Evolutionary conservation across 345 rosid genomes (phyloP).

Genomic region (Hibiscus trionum): DNA sequence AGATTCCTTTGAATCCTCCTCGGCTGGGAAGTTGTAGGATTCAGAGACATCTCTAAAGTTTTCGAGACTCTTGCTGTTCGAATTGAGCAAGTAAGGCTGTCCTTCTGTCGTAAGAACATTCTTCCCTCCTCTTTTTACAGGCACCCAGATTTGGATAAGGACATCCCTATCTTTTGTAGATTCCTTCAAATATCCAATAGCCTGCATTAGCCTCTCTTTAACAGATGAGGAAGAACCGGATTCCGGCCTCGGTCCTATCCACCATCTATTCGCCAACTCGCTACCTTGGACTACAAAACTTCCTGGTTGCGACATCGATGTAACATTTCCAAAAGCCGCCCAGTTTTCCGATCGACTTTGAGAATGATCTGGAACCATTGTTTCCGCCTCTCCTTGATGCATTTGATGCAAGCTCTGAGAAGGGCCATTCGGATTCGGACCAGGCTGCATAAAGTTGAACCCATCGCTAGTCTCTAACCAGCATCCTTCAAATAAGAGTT

Average conservation of each 20-base stretch:
- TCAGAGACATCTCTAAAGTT: constrained; percentile 62
- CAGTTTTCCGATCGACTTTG: constrained; percentile 19
- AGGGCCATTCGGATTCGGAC: constrained; percentile 18
- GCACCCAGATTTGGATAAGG: constrained; percentile 87
- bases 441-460: constrained; percentile 29
- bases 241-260: constrained; percentile 52
- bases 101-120: constrained; percentile 58
- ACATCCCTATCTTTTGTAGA: constrained; percentile 45
- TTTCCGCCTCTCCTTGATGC: background rate
- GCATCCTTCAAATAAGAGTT: constrained; percentile 74
- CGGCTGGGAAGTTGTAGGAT: constrained; percentile 56
- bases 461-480: constrained; percentile 62
- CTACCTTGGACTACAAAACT: constrained; percentile 30
- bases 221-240: constrained; percentile 34
- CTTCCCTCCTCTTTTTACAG: constrained; percentile 54
- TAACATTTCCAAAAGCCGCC: constrained; percentile 11
- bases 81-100: constrained; percentile 62
- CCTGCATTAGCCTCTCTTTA: constrained; percentile 48
- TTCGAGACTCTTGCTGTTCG: constrained; percentile 48
- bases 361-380: constrained; percentile 12
- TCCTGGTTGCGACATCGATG: constrained; percentile 27
- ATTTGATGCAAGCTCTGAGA: constrained; percentile 15
- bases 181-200: constrained; percentile 43
- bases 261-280: constrained; percentile 43
- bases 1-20: constrained; percentile 49